Conservation (phyloP, 257 asterid genomes). For the Forsythia suspensa region DNA sequence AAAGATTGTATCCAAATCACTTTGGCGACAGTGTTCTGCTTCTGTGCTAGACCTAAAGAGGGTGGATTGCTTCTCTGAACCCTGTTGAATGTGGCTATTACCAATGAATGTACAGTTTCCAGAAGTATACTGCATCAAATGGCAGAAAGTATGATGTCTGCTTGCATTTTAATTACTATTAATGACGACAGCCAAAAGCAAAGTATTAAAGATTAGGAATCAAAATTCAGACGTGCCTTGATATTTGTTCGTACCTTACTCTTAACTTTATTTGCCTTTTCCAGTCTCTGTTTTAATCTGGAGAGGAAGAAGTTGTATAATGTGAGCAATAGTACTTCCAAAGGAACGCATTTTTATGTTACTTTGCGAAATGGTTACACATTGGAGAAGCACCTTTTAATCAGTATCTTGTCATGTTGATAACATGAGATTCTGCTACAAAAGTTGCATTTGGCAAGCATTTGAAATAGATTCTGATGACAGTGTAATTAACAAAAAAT, state of each 20-base stretch:
- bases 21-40: too few relatives aligned
- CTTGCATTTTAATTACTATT: neutral
- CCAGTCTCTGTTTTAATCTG: neutral
- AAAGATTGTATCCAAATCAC: too few relatives aligned
- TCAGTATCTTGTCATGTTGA: neutral
- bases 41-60: too few relatives aligned
- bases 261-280: neutral
- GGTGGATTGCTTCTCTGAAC: too few relatives aligned
- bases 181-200: neutral
- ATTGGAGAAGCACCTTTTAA: neutral
- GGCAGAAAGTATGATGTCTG: neutral
- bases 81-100: too few relatives aligned
- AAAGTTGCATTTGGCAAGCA: neutral
- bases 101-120: neutral
- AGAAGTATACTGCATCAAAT: neutral
- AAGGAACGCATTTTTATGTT: neutral
- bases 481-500: neutral
- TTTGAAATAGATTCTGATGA: slow-evolving; percentile 8
- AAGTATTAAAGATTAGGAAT: neutral
- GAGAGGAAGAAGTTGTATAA: neutral
- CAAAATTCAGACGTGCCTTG: neutral
- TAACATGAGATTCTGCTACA: neutral
- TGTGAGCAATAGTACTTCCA: neutral
- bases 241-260: neutral
- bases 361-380: neutral